Evolutionary conservation across 2,329 filamentous ascomycete species (phyloP).

Genomic region (Septoria linicola): DNA sequence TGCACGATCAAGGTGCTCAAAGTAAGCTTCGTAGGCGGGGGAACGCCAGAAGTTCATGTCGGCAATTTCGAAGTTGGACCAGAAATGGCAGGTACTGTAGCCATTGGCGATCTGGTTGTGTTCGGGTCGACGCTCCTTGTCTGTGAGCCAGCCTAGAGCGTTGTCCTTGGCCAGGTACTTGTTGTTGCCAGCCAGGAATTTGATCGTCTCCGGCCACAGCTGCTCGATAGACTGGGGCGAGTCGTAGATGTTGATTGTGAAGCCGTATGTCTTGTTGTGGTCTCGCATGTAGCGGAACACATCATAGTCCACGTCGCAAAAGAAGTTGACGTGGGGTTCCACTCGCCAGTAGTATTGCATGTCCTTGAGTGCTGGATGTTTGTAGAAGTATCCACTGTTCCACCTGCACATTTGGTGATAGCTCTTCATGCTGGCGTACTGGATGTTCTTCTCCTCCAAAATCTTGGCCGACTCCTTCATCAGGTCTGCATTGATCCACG

Average conservation of each 20-base stretch:
- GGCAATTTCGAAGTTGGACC: constrained; percentile 97
- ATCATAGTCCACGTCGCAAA: constrained; percentile 98
- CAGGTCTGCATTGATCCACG: constrained; percentile 87
- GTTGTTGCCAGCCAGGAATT: constrained; percentile 77
- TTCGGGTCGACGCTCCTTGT: constrained; percentile 71
- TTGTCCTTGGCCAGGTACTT: constrained; percentile 80
- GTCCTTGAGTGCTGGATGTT: constrained; percentile 80
- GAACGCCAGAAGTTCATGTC: constrained; percentile 92
- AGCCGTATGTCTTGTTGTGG: constrained; percentile 98
- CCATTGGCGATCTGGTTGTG: constrained; percentile 81
- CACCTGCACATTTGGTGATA: constrained; percentile 99
- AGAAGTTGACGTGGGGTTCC: constrained; percentile 98
- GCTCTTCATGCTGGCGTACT: constrained; percentile 83
- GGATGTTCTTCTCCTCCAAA: constrained; percentile 78
- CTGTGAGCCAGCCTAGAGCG: constrained; percentile 83
- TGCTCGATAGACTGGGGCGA: constrained; percentile 79
- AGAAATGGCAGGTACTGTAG: constrained; percentile 98
- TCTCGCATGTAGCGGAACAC: constrained; percentile 98
- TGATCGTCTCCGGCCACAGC: constrained; percentile 92
- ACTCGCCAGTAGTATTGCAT: constrained; percentile 97
- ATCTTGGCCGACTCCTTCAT: constrained; percentile 81
- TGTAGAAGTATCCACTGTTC: constrained; percentile 98
- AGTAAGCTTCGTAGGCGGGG: constrained; percentile 89
- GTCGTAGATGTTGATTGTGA: constrained; percentile 97
- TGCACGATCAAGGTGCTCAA: constrained; percentile 87